Conservation (phyloP, 2,329 filamentous ascomycete species). For the Alternaria panax region DNA sequence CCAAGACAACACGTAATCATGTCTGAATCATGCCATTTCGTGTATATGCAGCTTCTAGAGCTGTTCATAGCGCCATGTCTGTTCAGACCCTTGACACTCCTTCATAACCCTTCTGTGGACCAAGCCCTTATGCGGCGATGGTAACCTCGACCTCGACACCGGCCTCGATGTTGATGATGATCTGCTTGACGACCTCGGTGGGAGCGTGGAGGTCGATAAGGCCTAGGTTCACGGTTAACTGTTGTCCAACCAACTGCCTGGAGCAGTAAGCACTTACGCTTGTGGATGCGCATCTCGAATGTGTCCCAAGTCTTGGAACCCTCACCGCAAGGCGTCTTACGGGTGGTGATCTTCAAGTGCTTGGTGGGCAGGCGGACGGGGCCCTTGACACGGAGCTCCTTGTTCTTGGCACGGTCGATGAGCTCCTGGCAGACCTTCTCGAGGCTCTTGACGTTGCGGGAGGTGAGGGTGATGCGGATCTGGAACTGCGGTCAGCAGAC, state of each 20-base stretch:
- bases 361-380: conserved; percentile 98
- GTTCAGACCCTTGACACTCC: conserved; percentile 15
- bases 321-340: conserved; percentile 99
- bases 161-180: conserved; percentile 95
- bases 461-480: conserved; percentile 97
- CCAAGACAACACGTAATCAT: not conserved
- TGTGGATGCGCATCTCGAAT: conserved; percentile 99
- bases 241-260: not conserved
- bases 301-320: conserved; percentile 99
- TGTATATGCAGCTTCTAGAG: conserved; percentile 27
- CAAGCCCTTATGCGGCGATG: conserved; percentile 74
- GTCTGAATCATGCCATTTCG: conserved; percentile 36
- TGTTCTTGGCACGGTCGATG: conserved; percentile 97
- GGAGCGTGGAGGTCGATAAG: conserved; percentile 98
- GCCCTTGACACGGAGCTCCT: conserved; percentile 98
- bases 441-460: conserved; percentile 90
- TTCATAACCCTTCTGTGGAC: conserved; percentile 20
- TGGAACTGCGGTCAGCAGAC: not conserved
- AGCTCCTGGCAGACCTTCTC: conserved; percentile 93
- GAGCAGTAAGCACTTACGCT: conserved; percentile 63
- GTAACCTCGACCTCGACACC: conserved; percentile 94
- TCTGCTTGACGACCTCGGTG: conserved; percentile 96
- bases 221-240: conserved; percentile 25
- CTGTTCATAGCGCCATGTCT: conserved; percentile 37
- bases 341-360: conserved; percentile 94